These are phyloP conservation scores for Copromyces sp. DNA, from an alignment of 495 filamentous ascomycete genomes.

Conservation along the genomic window DNA sequence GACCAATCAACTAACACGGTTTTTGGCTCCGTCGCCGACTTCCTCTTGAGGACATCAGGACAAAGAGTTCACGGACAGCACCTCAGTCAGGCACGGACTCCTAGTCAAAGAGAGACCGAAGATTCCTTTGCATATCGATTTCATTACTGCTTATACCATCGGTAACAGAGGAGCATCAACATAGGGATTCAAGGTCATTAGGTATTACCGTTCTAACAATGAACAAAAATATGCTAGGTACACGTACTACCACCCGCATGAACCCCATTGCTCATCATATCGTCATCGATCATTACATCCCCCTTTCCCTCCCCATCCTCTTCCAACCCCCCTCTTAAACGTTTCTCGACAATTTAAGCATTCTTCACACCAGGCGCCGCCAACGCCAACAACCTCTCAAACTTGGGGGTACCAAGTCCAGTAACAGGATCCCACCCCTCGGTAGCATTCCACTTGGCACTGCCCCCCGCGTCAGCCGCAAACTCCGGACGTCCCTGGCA, in stretches of 20 bases:
- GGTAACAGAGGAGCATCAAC: no score
- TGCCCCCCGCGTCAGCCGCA: conserved; percentile 4
- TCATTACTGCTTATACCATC: no score
- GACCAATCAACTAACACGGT: background rate
- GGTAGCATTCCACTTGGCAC: conserved; percentile 50
- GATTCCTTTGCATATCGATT: no score
- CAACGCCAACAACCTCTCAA: conserved; percentile 14
- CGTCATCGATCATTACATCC: background rate
- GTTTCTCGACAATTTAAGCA: background rate
- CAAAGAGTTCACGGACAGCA: background rate
- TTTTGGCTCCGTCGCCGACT: background rate
- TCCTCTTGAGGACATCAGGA: background rate
- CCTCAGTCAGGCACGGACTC: no score
- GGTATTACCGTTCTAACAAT: background rate
- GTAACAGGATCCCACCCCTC: conserved; percentile 40
- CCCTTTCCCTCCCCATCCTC: no score
- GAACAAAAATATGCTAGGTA: background rate
- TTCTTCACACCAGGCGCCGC: conserved; percentile 19
- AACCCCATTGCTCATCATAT: background rate
- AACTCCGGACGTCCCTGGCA: conserved; percentile 40
- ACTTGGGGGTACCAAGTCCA: conserved; percentile 32
- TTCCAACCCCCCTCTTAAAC: background rate
- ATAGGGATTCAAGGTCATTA: background rate
- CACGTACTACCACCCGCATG: background rate
- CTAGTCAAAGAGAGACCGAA: no score